Evolutionary conservation across 345 rosid species (phyloP).

Genomic region (Viola odorata): DNA sequence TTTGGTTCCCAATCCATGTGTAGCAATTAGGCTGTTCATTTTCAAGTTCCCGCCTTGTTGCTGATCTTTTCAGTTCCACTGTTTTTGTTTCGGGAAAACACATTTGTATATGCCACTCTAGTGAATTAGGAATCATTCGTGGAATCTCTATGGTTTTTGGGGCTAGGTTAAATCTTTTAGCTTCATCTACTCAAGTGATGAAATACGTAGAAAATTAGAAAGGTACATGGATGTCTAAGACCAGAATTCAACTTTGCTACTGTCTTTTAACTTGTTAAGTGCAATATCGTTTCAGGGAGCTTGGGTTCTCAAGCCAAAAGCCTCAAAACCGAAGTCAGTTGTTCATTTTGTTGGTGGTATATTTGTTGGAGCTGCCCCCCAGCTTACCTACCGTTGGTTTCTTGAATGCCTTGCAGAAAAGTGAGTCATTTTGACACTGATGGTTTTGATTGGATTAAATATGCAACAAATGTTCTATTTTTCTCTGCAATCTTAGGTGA

Average conservation of each 20-base stretch:
- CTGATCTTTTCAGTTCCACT: not conserved
- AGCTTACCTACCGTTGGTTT: constrained; percentile 86
- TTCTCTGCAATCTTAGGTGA: not conserved
- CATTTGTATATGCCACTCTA: not conserved
- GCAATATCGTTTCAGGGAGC: constrained; percentile 56
- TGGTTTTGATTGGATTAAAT: not conserved
- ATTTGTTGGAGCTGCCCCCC: constrained; percentile 99
- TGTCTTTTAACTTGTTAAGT: constrained; percentile 2
- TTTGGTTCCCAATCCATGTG: not conserved
- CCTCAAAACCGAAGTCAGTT: constrained; percentile 57
- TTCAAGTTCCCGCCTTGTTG: not conserved
- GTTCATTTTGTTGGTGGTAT: constrained; percentile 93
- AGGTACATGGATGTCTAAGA: not conserved
- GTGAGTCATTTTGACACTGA: constrained; percentile 34
- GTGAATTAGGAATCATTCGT: not conserved
- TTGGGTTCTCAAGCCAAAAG: constrained; percentile 84
- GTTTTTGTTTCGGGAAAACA: not conserved
- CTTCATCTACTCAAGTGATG: not conserved
- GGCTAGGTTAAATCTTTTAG: not conserved
- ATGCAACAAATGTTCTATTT: not conserved
- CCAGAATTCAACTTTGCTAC: not conserved
- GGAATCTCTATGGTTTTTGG: not conserved
- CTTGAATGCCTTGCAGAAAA: constrained; percentile 87
- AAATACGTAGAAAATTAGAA: not conserved
- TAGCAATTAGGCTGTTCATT: not conserved